A percentile compares a stretch with the other conserved stretches of the same genome.
phyloP scores from a whole-genome alignment of 2,329 filamentous ascomycete species.

The Ophiostoma sp. region DNA sequence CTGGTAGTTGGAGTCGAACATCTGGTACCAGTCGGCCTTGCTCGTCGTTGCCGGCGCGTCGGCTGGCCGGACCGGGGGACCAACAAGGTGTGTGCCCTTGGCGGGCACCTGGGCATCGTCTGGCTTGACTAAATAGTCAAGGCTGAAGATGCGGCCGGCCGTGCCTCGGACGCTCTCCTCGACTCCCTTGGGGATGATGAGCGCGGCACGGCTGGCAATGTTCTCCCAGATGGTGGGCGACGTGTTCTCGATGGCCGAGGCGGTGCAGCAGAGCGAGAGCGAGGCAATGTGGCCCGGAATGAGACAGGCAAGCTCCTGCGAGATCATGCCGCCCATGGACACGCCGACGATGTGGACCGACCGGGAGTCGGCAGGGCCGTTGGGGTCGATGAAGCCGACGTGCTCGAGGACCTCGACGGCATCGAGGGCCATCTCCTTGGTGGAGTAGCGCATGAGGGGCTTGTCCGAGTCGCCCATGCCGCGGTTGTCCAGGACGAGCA shows the following conservation, averaged over 20 bases:
- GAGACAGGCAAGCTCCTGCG: slow-evolving; percentile 66
- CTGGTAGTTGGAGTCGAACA: slow-evolving; percentile 71
- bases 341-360: slow-evolving; percentile 66
- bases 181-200: slow-evolving; percentile 64
- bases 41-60: neutral
- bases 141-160: slow-evolving; percentile 60
- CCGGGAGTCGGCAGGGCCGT: slow-evolving; percentile 26
- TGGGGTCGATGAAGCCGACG: slow-evolving; percentile 48
- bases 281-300: slow-evolving; percentile 49
- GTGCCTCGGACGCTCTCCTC: slow-evolving; percentile 61
- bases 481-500: slow-evolving; percentile 75
- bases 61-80: slow-evolving; percentile 18
- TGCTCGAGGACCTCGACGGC: slow-evolving; percentile 63
- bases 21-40: slow-evolving; percentile 22
- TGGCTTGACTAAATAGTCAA: slow-evolving; percentile 55
- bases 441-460: slow-evolving; percentile 71
- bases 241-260: slow-evolving; percentile 56
- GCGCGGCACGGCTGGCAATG: slow-evolving; percentile 48
- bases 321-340: slow-evolving; percentile 87
- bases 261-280: slow-evolving; percentile 57
- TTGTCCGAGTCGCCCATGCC: slow-evolving; percentile 77
- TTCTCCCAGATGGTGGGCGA: slow-evolving; percentile 57
- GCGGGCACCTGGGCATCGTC: slow-evolving; percentile 52
- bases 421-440: slow-evolving; percentile 78
- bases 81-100: slow-evolving; percentile 26